Evolutionary conservation across 768 basidiomycete genomes (phyloP).

Genomic region (Hydnum rufescens): DNA sequence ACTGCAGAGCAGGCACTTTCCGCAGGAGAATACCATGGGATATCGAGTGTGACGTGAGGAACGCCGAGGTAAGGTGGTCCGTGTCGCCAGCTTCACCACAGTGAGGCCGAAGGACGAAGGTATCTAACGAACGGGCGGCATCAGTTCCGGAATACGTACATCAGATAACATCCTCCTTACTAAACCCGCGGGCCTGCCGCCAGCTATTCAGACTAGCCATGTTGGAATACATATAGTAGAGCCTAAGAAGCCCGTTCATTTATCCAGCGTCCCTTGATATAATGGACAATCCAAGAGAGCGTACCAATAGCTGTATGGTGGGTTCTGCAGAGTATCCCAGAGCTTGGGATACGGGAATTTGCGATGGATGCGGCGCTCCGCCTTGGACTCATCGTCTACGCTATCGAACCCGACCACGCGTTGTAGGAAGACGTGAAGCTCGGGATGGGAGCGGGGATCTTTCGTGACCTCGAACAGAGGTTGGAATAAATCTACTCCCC

Average conservation of each 20-base stretch:
- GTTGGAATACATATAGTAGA: constrained; percentile 96
- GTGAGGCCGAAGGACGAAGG: constrained; percentile 92
- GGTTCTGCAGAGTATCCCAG: constrained; percentile 80
- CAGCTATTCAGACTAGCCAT: constrained; percentile 90
- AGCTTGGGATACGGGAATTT: constrained; percentile 84
- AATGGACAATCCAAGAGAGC: constrained; percentile 13
- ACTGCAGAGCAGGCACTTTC: constrained; percentile 93
- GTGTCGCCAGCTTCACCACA: constrained; percentile 97
- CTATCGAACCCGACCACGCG: constrained; percentile 93
- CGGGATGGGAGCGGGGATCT: constrained; percentile 76
- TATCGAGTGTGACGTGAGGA: constrained; percentile 91
- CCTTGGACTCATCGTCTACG: constrained; percentile 97
- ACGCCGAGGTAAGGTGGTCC: constrained; percentile 90
- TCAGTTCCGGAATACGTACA: neutral
- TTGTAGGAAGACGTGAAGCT: constrained; percentile 87
- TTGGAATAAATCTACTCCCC: constrained; percentile 56
- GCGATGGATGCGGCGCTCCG: constrained; percentile 74
- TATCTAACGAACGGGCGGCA: constrained; percentile 32
- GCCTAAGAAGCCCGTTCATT: constrained; percentile 26
- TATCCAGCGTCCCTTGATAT: neutral
- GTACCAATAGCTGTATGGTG: constrained; percentile 90
- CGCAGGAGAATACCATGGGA: constrained; percentile 97
- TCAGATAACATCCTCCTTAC: constrained; percentile 23
- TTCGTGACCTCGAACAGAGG: constrained; percentile 94
- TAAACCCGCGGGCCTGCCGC: constrained; percentile 75